Conservation (phyloP, 331 rosid species). For the Quercus lobata region DNA sequence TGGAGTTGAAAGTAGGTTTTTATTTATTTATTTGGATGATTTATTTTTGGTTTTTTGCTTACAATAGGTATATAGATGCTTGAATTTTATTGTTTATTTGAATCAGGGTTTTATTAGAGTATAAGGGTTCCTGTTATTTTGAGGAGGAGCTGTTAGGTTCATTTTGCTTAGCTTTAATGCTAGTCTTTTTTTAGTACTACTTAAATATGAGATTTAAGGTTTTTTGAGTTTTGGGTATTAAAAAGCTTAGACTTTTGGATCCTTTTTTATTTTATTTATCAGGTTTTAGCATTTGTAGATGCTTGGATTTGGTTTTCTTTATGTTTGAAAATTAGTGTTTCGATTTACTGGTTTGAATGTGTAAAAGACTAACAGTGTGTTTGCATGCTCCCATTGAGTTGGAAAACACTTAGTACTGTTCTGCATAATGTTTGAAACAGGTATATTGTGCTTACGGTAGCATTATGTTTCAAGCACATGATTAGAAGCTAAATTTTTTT, state of each 20-base stretch:
- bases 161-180: background rate
- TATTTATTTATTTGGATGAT: background rate
- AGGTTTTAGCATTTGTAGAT: background rate
- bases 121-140: background rate
- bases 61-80: background rate
- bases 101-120: background rate
- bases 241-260: background rate
- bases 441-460: background rate
- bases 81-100: background rate
- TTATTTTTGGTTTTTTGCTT: background rate
- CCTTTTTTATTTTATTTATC: background rate
- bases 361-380: background rate
- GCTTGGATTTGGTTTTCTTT: background rate
- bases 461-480: background rate
- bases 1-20: background rate
- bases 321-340: background rate
- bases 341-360: background rate
- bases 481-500: background rate
- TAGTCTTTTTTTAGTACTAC: background rate
- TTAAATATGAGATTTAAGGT: background rate
- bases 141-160: fast-evolving
- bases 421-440: background rate
- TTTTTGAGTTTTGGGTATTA: background rate
- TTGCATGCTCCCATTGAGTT: background rate
- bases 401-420: background rate